A percentile compares a stretch with the other conserved stretches of the same genome.
These are phyloP conservation scores for Lactifluus hygrophoroides DNA, from an alignment of 768 basidiomycete species.

Conservation along the genomic window DNA sequence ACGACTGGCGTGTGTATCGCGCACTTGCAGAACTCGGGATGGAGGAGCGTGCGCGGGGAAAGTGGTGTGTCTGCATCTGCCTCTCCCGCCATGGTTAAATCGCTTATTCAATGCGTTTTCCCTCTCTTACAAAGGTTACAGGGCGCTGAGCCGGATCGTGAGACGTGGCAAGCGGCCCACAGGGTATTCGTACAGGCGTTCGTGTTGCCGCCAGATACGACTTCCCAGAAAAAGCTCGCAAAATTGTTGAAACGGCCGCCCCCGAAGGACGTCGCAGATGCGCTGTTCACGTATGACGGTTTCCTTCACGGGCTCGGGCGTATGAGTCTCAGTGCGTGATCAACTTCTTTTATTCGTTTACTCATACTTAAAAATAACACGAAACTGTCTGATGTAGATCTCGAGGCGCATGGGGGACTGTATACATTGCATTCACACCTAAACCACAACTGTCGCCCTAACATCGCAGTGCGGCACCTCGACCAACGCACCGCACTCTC, in stretches of 20 bases:
- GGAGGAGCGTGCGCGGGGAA: constrained; percentile 51
- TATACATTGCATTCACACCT: constrained; percentile 82
- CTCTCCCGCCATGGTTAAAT: background rate
- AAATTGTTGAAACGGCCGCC: constrained; percentile 43
- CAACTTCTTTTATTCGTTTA: background rate
- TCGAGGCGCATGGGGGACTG: constrained; percentile 81
- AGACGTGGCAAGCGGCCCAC: constrained; percentile 60
- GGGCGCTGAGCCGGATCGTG: constrained; percentile 48
- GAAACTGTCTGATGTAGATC: constrained; percentile 35
- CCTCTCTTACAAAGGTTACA: constrained; percentile 24
- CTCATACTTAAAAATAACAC: background rate
- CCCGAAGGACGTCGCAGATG: constrained; percentile 40
- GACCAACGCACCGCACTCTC: constrained; percentile 60
- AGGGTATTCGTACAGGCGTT: constrained; percentile 53
- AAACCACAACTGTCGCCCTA: constrained; percentile 80
- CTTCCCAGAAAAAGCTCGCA: constrained; percentile 50
- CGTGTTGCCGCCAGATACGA: constrained; percentile 40
- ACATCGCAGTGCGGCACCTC: constrained; percentile 69
- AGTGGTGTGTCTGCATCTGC: constrained; percentile 29
- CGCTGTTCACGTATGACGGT: constrained; percentile 67
- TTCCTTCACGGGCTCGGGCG: constrained; percentile 67
- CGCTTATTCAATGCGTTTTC: background rate
- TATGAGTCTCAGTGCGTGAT: constrained; percentile 67
- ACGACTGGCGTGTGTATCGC: constrained; percentile 48
- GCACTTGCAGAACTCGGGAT: constrained; percentile 69